A percentile compares a stretch with the other conserved stretches of the same genome.
Evolutionary conservation across 306 rosid species (phyloP).

Genomic region (Malus domestica): ASM211411v1 NC_041804.1:5830001-5830500

Average conservation of each 20-base stretch:
- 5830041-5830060: neutral
- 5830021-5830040: too few species aligned
- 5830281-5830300: constrained; percentile 26
- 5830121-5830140: too few species aligned
- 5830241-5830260: constrained; percentile 28
- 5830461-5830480: constrained; percentile 78
- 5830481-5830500: constrained; percentile 98
- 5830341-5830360: constrained; percentile 37
- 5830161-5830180: neutral
- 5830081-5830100: neutral
- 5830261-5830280: neutral
- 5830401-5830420: constrained; percentile 59
- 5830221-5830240: constrained; percentile 40
- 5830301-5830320: constrained; percentile 36
- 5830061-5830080: neutral
- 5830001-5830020: too few species aligned
- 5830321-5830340: constrained; percentile 36
- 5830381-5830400: constrained; percentile 52
- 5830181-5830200: constrained; percentile 5
- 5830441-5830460: constrained; percentile 69
- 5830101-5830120: neutral
- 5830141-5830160: neutral
- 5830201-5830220: constrained; percentile 35
- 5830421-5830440: constrained; percentile 93
- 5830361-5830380: constrained; percentile 86